Conservation (phyloP, 768 basidiomycete genomes). For the Suillus americanus region DNA sequence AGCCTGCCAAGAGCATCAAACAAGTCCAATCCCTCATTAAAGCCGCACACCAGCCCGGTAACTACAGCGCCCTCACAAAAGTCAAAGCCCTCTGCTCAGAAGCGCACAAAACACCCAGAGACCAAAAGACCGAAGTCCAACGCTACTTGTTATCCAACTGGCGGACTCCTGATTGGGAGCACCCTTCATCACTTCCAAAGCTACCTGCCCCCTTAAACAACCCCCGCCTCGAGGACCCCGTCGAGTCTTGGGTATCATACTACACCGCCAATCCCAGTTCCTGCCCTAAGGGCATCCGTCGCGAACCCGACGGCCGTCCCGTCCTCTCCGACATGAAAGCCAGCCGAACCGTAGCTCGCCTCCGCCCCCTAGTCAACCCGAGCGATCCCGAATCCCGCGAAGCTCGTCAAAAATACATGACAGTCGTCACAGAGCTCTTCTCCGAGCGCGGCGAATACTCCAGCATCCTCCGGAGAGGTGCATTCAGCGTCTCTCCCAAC, state of each 20-base stretch:
- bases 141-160: constrained; percentile 42
- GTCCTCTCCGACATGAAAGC: constrained; percentile 44
- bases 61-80: constrained; percentile 38
- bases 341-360: constrained; percentile 48
- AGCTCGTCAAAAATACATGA: constrained; percentile 40
- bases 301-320: constrained; percentile 37
- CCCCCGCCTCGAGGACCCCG: constrained; percentile 46
- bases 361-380: constrained; percentile 38
- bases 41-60: constrained; percentile 43
- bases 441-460: constrained; percentile 40
- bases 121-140: constrained; percentile 45
- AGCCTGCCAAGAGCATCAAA: constrained; percentile 36
- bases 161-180: constrained; percentile 41
- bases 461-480: constrained; percentile 34
- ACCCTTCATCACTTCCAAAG: constrained; percentile 19
- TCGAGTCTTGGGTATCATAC: constrained; percentile 47
- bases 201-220: constrained; percentile 34
- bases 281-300: constrained; percentile 49
- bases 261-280: constrained; percentile 43
- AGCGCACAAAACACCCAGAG: constrained; percentile 43
- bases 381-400: constrained; percentile 34
- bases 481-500: constrained; percentile 35
- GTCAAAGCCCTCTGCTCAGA: constrained; percentile 47
- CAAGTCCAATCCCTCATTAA: constrained; percentile 44
- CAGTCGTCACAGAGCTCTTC: constrained; percentile 40